Evolutionary conservation across 352 stramenopile genomes (phyloP), one percentile per base, ranked within the genome.

Genomic region (Phytophthora foliorum): DNA sequence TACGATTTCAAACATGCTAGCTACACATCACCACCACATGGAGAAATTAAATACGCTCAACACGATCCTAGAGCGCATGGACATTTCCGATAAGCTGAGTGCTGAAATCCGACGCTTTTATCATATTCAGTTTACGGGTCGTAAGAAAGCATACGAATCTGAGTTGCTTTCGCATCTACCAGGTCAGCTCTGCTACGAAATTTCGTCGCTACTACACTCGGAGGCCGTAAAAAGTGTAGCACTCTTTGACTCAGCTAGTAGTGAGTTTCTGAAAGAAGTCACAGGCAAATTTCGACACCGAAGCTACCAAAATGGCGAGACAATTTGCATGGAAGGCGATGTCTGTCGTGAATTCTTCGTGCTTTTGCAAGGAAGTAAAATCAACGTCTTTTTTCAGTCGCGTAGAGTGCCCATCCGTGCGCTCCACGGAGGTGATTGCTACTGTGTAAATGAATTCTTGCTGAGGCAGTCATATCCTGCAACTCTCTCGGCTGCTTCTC

Each of bases 331-430:
- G 3, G 79, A 92, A 42, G 84, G 74, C 25, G 78, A 82, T 19
- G 67, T 91, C 17, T 91, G 86, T 46, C 74, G 85, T 3, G 79
- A 92, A 29, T 84, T 91, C 21, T 83, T 90, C 13, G 81, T 94
- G 6, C 61, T 94, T n/a, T 68, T 92, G 10, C 64, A 63, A 2
- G 80, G 70, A 7, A 74, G 66, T 2, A 78, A 72, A 45, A 72
- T 82, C 0, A 88, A 93, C 45, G 44, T 91, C 4, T 91, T 86
- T 38, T 88, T 17, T 74, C 84, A 10, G 4, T 42, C 52, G 9
- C 57, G 52, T 7, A 63, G 57, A 31, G 66, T 69, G 2, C 66
- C 66, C 1, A 61, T 90, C 0, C 79, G 80, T 4, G 80, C 82
- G 0, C 58, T 94, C 1, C 61, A 73, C 4, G 65, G 72, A 3